phyloP scores from a whole-genome alignment of 1,284 basidiomycete species.

The Puccinia horiana region DNA sequence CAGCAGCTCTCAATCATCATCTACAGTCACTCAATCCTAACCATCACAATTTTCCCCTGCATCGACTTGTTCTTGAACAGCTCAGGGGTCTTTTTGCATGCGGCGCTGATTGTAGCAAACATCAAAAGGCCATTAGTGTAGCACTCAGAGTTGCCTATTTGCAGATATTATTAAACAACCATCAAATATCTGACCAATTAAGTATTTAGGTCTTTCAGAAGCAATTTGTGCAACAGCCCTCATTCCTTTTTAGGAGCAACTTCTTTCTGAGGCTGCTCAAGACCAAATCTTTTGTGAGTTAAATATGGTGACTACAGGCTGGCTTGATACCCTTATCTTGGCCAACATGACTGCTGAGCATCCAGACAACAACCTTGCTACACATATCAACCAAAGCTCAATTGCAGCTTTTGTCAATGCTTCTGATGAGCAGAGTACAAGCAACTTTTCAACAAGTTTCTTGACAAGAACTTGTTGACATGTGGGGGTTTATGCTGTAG shows the following conservation, averaged over 20 bases:
- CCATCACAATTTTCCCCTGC: not conserved
- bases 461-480: slow-evolving; percentile 87
- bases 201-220: not conserved
- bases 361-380: slow-evolving; percentile 84
- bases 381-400: slow-evolving; percentile 94
- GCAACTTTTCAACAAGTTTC: slow-evolving; percentile 93
- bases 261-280: slow-evolving; percentile 94
- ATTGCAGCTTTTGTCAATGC: slow-evolving; percentile 82
- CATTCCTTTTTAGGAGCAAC: not conserved
- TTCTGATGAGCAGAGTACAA: slow-evolving; percentile 91
- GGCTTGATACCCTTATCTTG: slow-evolving; percentile 96
- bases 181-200: slow-evolving; percentile 73
- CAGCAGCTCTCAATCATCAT: too few relatives aligned
- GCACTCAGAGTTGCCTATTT: slow-evolving; percentile 96
- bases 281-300: slow-evolving; percentile 92
- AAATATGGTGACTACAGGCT: slow-evolving; percentile 97
- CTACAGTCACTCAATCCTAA: not conserved
- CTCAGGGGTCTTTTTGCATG: slow-evolving; percentile 99
- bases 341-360: slow-evolving; percentile 93
- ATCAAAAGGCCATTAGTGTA: slow-evolving; percentile 98
- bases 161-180: slow-evolving; percentile 97
- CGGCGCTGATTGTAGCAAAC: slow-evolving; percentile 91
- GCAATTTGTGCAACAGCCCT: not conserved
- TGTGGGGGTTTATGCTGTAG: slow-evolving; percentile 87
- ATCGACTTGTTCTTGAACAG: slow-evolving; percentile 64